Evolutionary conservation across 2,329 filamentous ascomycete genomes (phyloP), one percentile per base, ranked within the genome.

Genomic region (Colletotrichum phormii): DNA sequence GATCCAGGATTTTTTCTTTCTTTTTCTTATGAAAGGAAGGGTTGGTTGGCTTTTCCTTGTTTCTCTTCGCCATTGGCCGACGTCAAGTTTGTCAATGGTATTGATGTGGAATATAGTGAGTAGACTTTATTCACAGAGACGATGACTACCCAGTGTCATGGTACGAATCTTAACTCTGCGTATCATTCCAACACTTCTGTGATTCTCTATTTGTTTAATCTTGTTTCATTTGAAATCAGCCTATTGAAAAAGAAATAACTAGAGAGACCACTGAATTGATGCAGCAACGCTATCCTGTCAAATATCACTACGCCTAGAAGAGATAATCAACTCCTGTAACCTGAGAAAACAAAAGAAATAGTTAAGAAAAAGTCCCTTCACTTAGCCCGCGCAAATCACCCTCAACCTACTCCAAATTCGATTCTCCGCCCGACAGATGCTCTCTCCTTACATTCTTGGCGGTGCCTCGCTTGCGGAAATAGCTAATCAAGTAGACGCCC

Each of bases 401-500:
- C 0, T 13, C 3, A 12, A 4, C 11, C 24, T 66, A 62, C 46
- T 26, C n/a, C 46, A 67, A 24, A 18, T 46, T 37, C 13, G 26
- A 33, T 22, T 64, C 70, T 18, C n/a, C 67, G 3, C 29, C 55
- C 11, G 66, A 61, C 33, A 24, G 15, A 4, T 57, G 70, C 60
- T 64, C 24, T 35, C 54, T 42, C 22, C n/a, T 70, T 2, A 51
- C 15, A 1, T 67, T 51, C 15, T 60, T 35, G 2, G 22, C 13
- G 5, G 33, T 26, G 7, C 18, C 31, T 24, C 37, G 54, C 46
- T 57, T 72, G 33, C 66, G 66, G 22, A 70, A 61, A n/a, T 42
- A 51, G 54, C 67, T 72, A 29, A 81, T 75, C 0, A 82, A 62
- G 70, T 79, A 82, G 2, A 77, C 76, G 8, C 79, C 80, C n/a